These are phyloP conservation scores for Sclerotinia nivalis DNA, from an alignment of 2,329 filamentous ascomycete species.

Conservation along the genomic window DNA sequence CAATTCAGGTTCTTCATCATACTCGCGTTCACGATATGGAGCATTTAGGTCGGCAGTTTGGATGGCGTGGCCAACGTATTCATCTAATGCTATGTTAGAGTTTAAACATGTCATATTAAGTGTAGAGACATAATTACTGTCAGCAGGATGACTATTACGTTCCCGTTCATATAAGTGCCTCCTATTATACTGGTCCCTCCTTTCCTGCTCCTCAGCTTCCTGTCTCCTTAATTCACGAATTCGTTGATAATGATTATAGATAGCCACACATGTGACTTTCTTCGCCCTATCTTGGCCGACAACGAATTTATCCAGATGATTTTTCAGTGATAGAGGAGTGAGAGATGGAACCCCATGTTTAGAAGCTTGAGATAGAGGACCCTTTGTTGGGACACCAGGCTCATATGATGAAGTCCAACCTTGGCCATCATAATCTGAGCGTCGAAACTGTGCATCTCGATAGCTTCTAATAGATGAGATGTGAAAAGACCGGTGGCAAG, in stretches of 20 bases:
- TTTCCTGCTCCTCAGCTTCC: conserved; percentile 71
- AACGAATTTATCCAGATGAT: conserved; percentile 91
- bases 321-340: conserved; percentile 73
- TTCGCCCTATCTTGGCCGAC: conserved; percentile 95
- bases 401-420: conserved; percentile 65
- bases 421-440: conserved; percentile 58
- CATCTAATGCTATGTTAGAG: conserved; percentile 50
- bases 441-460: conserved; percentile 41
- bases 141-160: conserved; percentile 69
- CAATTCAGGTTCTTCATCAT: conserved; percentile 27
- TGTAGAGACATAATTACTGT: conserved; percentile 58
- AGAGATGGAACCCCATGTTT: conserved; percentile 62
- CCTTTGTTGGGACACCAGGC: conserved; percentile 59
- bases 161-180: conserved; percentile 45
- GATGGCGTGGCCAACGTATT: conserved; percentile 52
- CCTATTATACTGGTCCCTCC: conserved; percentile 62
- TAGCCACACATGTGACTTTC: conserved; percentile 86
- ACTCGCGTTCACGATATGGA: conserved; percentile 20
- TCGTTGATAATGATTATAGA: conserved; percentile 96
- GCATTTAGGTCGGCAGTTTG: conserved; percentile 37
- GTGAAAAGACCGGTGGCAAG: conserved; percentile 1
- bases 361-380: conserved; percentile 54
- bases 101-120: conserved; percentile 28
- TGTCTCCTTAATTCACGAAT: conserved; percentile 74
- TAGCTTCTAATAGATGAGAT: not conserved